Evolutionary conservation across 805 yeast species (phyloP).

Genomic region (Monosporozyma siamensis): DNA sequence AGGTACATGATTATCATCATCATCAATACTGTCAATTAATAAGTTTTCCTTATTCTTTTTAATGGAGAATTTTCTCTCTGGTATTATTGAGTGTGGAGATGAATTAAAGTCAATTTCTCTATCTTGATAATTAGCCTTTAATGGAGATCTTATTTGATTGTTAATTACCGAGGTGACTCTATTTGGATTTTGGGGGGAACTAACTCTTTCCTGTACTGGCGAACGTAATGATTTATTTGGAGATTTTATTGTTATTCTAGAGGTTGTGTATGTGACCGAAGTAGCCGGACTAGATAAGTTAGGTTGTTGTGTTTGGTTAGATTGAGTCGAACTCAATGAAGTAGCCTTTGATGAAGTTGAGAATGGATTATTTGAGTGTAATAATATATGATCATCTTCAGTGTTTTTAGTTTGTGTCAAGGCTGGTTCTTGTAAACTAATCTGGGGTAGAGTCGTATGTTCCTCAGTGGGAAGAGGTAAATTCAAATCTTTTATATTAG

Average conservation of each 20-base stretch:
- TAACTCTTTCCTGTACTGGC: constrained; percentile 2
- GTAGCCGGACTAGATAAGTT: constrained; percentile 21
- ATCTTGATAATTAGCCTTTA: constrained; percentile 10
- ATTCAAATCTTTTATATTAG: constrained; percentile 14
- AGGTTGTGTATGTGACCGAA: constrained; percentile 29
- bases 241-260: constrained; percentile 29
- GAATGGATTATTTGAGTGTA: background rate
- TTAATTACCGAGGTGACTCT: constrained; percentile 28
- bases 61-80: background rate
- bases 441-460: background rate
- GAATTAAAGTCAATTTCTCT: constrained; percentile 3
- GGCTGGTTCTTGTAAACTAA: background rate
- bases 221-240: constrained; percentile 15
- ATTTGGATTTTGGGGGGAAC: constrained; percentile 17
- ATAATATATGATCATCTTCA: background rate
- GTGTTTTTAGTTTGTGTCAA: background rate
- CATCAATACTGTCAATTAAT: background rate
- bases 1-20: background rate
- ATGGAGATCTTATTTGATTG: constrained; percentile 28
- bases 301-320: background rate
- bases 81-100: constrained; percentile 1
- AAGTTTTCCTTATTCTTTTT: too few relatives aligned
- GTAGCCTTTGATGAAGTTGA: background rate
- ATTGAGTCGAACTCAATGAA: background rate
- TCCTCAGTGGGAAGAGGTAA: constrained; percentile 2